Evolutionary conservation across 306 rosid genomes (phyloP), one percentile per base, ranked within the genome.

Genomic region (Gillenia trifoliata): DNA sequence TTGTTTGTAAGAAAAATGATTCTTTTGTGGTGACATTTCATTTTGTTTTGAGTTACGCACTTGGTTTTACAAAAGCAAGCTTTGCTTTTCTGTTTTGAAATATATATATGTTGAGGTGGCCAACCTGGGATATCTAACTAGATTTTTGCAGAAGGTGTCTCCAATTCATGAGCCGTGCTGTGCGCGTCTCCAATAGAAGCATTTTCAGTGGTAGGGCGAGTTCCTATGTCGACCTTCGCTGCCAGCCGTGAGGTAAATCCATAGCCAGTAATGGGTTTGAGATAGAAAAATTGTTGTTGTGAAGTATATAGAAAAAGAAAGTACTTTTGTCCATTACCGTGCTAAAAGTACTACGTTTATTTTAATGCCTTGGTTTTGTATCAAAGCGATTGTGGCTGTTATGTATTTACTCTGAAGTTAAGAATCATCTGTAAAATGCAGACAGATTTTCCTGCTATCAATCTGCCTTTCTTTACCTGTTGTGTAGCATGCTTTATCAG

Each of bases 141-240:
- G 4, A 22, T 29, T 15, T 71, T 75, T 82, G 88, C 96, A 94
- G 99, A 94, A 92, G 96, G 89, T 83, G 57, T 85, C 96, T 66
- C n/a, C 97, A 84, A 81, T 86, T 89, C 77, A 86, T 82, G 92
- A 86, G 81, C 72, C 95, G 90, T 22, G 96, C 90, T 45, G n/a
- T n/a, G 93, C 89, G 5, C 98, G 92, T 65, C 97, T 94, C n/a
- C 25, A 94, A 94, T n/a, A n/a, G 98, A 94, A 85, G 96, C 99
- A 50, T 90, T 94, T 80, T 90, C 97, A 16, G 89, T 94, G 74
- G 99, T 90, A 86, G 92, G 85, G 75, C 95, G 97, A 36, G 92
- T 90, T 50, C 98, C 99, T 4, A 72, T 89, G 63, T 87, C 96
- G 98, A 72, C 96, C 98, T 64, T 72, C 93, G 2, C 99, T 94